phyloP scores from a whole-genome alignment of 257 asterid genomes.

The Jaltomata sinuosa region DNA sequence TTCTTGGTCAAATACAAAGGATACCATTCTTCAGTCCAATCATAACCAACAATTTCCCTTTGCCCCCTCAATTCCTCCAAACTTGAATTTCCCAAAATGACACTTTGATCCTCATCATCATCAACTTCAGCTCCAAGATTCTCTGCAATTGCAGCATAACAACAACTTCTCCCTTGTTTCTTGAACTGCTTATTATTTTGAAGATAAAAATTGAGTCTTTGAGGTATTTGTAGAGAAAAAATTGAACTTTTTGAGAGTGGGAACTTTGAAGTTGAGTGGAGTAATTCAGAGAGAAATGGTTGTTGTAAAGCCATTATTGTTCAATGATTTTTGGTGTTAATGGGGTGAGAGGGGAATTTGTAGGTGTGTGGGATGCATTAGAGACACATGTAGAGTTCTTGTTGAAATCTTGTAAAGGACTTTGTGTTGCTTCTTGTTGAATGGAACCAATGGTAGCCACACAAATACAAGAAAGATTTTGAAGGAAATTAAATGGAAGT shows the following conservation, averaged over 20 bases:
- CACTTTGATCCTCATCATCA: constrained; percentile 23
- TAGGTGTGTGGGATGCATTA: background rate
- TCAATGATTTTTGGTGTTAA: background rate
- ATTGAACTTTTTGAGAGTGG: background rate
- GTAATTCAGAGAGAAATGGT: constrained; percentile 10
- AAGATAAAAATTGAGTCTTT: background rate
- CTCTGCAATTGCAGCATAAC: constrained; percentile 10
- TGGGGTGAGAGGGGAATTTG: background rate
- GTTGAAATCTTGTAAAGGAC: background rate
- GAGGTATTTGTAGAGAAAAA: background rate
- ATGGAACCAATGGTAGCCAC: constrained; percentile 1
- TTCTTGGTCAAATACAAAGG: constrained; percentile 75
- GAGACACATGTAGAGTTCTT: background rate
- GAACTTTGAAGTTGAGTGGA: background rate
- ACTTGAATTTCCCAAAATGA: constrained; percentile 11
- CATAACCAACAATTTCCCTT: constrained; percentile 39
- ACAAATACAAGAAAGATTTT: background rate
- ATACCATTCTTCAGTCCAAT: constrained; percentile 93
- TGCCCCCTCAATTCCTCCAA: constrained; percentile 33
- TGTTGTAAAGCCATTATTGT: constrained; percentile 13
- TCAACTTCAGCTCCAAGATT: constrained; percentile 1
- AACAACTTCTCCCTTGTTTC: background rate
- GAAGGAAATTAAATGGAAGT: background rate
- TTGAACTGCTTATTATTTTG: background rate
- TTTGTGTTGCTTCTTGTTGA: constrained; percentile 1